Evolutionary conservation across 148 eudicot genomes (phyloP).

Genomic region (Selenicereus undatus): DNA sequence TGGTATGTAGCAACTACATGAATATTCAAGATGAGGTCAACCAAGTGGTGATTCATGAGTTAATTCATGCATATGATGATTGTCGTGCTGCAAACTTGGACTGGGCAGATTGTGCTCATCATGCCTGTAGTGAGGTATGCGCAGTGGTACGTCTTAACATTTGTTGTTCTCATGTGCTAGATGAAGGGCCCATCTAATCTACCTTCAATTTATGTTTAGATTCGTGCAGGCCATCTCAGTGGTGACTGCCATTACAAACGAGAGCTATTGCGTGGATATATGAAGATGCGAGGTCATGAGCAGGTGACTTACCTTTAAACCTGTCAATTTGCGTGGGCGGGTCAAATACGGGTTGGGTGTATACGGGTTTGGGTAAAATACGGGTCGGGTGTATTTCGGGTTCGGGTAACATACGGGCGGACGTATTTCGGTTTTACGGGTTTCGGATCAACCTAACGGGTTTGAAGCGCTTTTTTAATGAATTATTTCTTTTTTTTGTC

Average conservation of each 20-base stretch:
- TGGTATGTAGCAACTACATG: constrained; percentile 75
- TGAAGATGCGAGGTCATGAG: constrained; percentile 87
- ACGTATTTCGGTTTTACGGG: too few species aligned
- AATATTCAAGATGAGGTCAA: constrained; percentile 73
- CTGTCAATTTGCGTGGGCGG: too few species aligned
- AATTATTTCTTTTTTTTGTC: too few species aligned
- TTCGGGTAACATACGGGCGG: too few species aligned
- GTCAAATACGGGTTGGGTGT: too few species aligned
- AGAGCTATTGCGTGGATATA: constrained; percentile 72
- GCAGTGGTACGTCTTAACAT: not conserved
- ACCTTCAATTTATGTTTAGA: constrained; percentile 31
- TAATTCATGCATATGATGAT: constrained; percentile 92
- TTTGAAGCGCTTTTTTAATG: too few species aligned
- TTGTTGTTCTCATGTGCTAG: not conserved
- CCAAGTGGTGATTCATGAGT: constrained; percentile 91
- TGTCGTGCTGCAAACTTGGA: constrained; percentile 85
- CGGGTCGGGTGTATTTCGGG: too few species aligned
- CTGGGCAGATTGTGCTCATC: constrained; percentile 91
- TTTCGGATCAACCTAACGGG: too few species aligned
- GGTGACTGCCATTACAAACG: constrained; percentile 94
- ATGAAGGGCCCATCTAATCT: not conserved
- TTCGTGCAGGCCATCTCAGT: constrained; percentile 90
- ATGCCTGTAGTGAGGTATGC: constrained; percentile 88
- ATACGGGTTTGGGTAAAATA: too few species aligned
- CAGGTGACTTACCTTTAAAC: constrained; percentile 52